Evolutionary conservation across 768 basidiomycete species (phyloP).

Genomic region (Serpula lacrymans): DNA sequence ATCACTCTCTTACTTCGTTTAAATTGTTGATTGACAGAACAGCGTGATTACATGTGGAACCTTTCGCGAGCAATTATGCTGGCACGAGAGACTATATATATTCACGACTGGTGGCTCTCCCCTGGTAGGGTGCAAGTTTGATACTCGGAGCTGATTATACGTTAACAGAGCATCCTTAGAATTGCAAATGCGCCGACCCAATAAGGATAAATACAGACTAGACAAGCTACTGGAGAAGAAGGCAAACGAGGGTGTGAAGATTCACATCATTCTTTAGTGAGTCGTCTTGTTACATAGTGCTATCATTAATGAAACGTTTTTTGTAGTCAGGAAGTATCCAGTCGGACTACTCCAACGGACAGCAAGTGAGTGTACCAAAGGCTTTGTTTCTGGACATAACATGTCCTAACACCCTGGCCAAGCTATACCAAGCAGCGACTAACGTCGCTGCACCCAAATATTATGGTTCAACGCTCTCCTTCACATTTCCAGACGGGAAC

Average conservation of each 20-base stretch:
- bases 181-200: slow-evolving; percentile 79
- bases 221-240: slow-evolving; percentile 86
- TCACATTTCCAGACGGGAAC: slow-evolving; percentile 97
- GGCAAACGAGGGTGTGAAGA: slow-evolving; percentile 93
- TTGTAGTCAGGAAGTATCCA: slow-evolving; percentile 89
- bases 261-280: slow-evolving; percentile 92
- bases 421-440: slow-evolving; percentile 88
- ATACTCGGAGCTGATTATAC: not conserved
- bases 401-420: slow-evolving; percentile 2
- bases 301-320: slow-evolving; percentile 2
- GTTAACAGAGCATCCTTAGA: slow-evolving; percentile 40
- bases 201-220: slow-evolving; percentile 80
- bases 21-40: slow-evolving; percentile 5
- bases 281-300: slow-evolving; percentile 21
- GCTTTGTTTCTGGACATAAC: slow-evolving; percentile 8
- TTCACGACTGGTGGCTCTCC: slow-evolving; percentile 98
- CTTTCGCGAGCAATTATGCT: slow-evolving; percentile 86
- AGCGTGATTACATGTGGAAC: slow-evolving; percentile 99
- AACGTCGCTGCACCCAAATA: slow-evolving; percentile 79
- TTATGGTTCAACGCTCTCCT: slow-evolving; percentile 95
- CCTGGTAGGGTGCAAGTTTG: slow-evolving; percentile 51
- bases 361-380: slow-evolving; percentile 60
- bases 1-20: not conserved
- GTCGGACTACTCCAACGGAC: slow-evolving; percentile 89
- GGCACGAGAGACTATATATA: slow-evolving; percentile 86